Evolutionary conservation across 139 green algal species (phyloP).

Genomic region (Coelastrella sp.): DNA sequence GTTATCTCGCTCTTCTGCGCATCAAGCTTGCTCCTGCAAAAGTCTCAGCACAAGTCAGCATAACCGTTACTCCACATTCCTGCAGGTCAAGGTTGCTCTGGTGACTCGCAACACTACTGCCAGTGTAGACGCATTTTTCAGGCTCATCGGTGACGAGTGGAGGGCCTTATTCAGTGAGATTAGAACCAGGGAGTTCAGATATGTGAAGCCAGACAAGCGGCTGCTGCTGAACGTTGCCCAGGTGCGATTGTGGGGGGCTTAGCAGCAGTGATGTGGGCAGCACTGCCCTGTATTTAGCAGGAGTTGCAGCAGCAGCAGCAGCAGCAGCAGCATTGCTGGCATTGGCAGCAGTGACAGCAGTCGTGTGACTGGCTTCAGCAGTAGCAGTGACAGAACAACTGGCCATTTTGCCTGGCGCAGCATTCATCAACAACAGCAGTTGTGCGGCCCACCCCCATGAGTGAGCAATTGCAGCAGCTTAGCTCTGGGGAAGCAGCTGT

Average conservation of each 20-base stretch:
- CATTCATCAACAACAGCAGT: background rate
- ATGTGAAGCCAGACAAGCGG: conserved; percentile 82
- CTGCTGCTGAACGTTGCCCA: conserved; percentile 76
- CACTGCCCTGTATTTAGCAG: background rate
- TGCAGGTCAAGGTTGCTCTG: conserved; percentile 68
- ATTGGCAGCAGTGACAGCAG: background rate
- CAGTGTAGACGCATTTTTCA: conserved; percentile 75
- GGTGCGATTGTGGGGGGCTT: conserved; percentile 35
- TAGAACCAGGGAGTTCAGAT: conserved; percentile 75
- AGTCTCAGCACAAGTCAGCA: background rate
- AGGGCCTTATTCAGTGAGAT: conserved; percentile 66
- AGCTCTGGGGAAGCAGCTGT: background rate
- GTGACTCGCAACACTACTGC: conserved; percentile 80
- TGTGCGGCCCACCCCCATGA: background rate
- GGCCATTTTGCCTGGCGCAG: background rate
- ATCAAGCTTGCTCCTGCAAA: background rate
- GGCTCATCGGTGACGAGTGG: conserved; percentile 72
- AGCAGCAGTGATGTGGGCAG: background rate
- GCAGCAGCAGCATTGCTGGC: background rate
- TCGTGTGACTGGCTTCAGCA: background rate
- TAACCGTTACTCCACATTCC: background rate
- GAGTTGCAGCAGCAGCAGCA: background rate
- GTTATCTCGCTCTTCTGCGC: background rate
- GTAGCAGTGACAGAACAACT: background rate
- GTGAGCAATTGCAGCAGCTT: background rate